Percentiles rank a stretch among this genome's conserved stretches.
These are phyloP conservation scores for Cercospora sp. DNA, from an alignment of 2,329 filamentous ascomycete species.

Conservation along the genomic window DNA sequence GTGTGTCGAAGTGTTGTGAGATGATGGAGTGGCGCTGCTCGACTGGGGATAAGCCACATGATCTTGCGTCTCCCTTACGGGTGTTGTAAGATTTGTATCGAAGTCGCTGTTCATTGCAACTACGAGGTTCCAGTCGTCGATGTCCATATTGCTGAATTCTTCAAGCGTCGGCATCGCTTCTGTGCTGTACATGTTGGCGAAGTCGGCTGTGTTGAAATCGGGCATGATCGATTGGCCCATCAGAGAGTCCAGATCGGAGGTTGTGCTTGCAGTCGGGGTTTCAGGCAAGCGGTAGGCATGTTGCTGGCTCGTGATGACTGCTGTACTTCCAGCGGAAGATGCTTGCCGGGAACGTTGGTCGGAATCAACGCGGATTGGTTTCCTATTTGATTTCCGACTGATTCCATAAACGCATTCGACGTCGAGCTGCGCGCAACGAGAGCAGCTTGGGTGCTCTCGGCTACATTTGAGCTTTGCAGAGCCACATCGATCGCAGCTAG, in stretches of 20 bases:
- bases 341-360: background rate
- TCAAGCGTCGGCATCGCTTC: background rate
- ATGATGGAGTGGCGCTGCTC: background rate
- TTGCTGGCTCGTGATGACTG: background rate
- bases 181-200: background rate
- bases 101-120: background rate
- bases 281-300: background rate
- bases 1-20: background rate
- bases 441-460: background rate
- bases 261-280: background rate
- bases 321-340: background rate
- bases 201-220: background rate
- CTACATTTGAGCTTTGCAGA: background rate
- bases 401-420: background rate
- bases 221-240: background rate
- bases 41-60: background rate
- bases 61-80: background rate
- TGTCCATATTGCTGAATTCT: background rate
- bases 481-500: slow-evolving; percentile 7
- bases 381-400: background rate
- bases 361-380: background rate
- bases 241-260: background rate
- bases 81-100: background rate
- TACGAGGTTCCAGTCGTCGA: background rate
- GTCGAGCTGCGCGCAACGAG: background rate